Evolutionary conservation across 495 filamentous ascomycete genomes (phyloP).

Genomic region (Tuber melanosporum): DNA sequence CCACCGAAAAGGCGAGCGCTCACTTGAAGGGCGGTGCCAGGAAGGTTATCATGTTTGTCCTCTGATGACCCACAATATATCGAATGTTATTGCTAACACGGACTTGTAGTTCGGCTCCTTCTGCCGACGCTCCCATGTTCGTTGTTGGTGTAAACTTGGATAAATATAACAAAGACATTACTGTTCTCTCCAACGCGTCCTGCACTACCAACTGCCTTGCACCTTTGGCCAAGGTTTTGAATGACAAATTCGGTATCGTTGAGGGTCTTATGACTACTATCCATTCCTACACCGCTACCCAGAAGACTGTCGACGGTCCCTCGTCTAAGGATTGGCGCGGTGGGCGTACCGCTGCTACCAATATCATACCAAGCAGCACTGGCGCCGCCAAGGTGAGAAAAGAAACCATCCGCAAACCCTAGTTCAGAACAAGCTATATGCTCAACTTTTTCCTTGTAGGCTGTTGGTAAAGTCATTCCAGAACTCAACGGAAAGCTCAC

Average conservation of each 20-base stretch:
- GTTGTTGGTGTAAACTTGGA: constrained; percentile 99
- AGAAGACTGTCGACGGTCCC: constrained; percentile 98
- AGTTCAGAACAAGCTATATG: neutral
- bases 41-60: constrained; percentile 80
- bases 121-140: constrained; percentile 98
- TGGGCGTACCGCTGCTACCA: constrained; percentile 95
- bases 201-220: constrained; percentile 99
- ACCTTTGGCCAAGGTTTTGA: constrained; percentile 95
- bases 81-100: neutral
- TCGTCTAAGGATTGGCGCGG: constrained; percentile 99
- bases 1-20: constrained; percentile 84
- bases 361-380: constrained; percentile 99
- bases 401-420: neutral
- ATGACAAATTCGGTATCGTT: constrained; percentile 95
- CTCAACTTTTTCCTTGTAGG: constrained; percentile 41
- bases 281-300: constrained; percentile 99
- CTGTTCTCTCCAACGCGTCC: constrained; percentile 97
- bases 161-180: constrained; percentile 77
- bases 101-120: constrained; percentile 72
- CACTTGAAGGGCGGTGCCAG: constrained; percentile 99
- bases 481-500: constrained; percentile 97
- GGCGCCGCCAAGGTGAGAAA: constrained; percentile 76
- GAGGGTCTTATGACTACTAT: constrained; percentile 99
- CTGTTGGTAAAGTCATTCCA: constrained; percentile 99
- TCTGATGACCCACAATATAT: neutral